Base-by-base conservation (phyloP, 2,329 filamentous ascomycete genomes). In the Sporothrix sp. region DNA sequence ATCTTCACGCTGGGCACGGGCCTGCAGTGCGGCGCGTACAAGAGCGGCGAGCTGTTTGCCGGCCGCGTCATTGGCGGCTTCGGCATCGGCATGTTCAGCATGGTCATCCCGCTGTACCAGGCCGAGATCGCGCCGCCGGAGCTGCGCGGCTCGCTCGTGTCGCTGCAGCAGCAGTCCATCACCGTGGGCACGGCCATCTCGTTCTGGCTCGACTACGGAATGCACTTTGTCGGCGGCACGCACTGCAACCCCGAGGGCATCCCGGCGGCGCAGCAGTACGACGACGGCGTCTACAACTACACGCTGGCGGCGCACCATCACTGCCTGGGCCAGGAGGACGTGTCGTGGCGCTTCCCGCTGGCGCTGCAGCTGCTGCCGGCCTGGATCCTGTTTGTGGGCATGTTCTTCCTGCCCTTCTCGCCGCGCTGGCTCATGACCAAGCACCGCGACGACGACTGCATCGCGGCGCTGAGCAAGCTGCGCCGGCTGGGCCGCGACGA, bases 151-250 rank as follows among this genome's bases (percentile, higher is more conserved):
- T 40, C 43, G 5, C 48, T 53, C 7, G 40, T 53, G 11, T 45
- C 48, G 6, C 52, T 53, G 7, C 39, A 53, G 48, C 33, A 50
- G 25, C 35, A 44, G 16, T 32, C 48, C 7, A 51, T 77, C 49
- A 73, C 76, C 33, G 71, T 72, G 42, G 79, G 73, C 2, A 71
- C 70, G 51, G 68, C 76, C 3, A 63, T 76, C 21, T 70, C 74
- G 1, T 79, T 70, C 57, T 79, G 72, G 70, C 74, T 75, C 33
- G 73, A 72, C 0, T 79, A 76, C 51, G 75, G 68, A 1, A 77
- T 73, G 0, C 35, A 47, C 33, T 40, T 48, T 43, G 38, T 52
- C 16, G 50, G 50, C 21, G 47, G 51, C 32, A 61, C 65, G 6
- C 63, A 66, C 54, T 67, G 75, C 36, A 53, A 61, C 0, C 59